phyloP scores from a whole-genome alignment of 108 stramenopile genomes.

The Craspedostauros australis region DNA sequence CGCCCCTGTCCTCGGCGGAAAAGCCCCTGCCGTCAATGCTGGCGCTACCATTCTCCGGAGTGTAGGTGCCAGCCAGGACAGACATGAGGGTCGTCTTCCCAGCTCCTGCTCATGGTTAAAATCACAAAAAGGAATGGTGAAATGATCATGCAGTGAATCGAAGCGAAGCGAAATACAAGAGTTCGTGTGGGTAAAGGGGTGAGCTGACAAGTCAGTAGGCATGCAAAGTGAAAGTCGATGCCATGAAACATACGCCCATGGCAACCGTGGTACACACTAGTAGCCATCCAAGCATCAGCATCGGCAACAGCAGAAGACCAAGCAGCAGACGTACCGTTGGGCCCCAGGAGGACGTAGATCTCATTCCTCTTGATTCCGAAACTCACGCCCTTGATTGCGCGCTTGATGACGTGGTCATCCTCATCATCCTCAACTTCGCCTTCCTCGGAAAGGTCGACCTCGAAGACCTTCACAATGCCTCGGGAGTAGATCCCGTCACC shows the following conservation, averaged over 20 bases:
- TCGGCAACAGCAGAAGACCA: neutral
- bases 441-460: neutral
- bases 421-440: neutral
- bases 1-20: neutral
- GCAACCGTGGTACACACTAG: too few relatives aligned
- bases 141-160: too few relatives aligned
- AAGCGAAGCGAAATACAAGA: too few relatives aligned
- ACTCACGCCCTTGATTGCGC: constrained; percentile 31
- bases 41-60: constrained; percentile 25
- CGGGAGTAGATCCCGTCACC: constrained; percentile 37
- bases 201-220: too few relatives aligned
- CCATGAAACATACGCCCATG: too few relatives aligned
- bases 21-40: constrained; percentile 16
- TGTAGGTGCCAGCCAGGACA: constrained; percentile 21
- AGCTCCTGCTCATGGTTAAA: neutral
- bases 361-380: constrained; percentile 26
- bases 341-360: constrained; percentile 17
- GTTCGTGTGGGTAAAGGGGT: too few relatives aligned
- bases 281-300: too few relatives aligned
- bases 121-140: too few relatives aligned
- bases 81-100: constrained; percentile 33
- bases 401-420: constrained; percentile 6
- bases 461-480: constrained; percentile 31
- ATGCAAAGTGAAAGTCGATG: too few relatives aligned
- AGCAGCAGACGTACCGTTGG: constrained; percentile 2